Percentiles rank a stretch among this genome's conserved stretches.
These are phyloP conservation scores for Farysia itapuensis DNA, from an alignment of 1,284 basidiomycete species.

Conservation along the genomic window DNA sequence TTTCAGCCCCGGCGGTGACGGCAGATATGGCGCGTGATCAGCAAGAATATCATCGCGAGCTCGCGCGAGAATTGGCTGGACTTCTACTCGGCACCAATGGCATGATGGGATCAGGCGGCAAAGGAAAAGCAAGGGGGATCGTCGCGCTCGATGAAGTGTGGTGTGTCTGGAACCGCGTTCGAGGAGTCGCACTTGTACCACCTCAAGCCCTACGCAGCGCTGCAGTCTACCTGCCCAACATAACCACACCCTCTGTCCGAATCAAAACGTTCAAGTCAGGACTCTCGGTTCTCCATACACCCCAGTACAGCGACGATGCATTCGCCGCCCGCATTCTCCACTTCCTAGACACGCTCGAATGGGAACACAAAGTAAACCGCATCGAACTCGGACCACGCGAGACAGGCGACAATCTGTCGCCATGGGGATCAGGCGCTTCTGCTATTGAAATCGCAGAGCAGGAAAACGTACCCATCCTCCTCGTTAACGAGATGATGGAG, in stretches of 20 bases:
- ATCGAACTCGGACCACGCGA: conserved; percentile 4
- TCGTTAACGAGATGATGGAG: conserved; percentile 50
- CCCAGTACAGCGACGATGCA: conserved; percentile 61
- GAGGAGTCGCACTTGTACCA: conserved; percentile 83
- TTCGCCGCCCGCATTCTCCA: conserved; percentile 40
- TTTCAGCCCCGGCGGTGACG: conserved; percentile 80
- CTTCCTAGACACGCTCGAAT: conserved; percentile 34
- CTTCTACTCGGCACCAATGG: conserved; percentile 68
- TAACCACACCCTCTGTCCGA: conserved; percentile 72
- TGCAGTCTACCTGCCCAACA: conserved; percentile 69
- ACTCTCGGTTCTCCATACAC: conserved; percentile 80
- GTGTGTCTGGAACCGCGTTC: conserved; percentile 94
- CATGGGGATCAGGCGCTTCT: conserved; percentile 33
- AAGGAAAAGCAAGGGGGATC: conserved; percentile 61
- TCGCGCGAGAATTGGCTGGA: conserved; percentile 79
- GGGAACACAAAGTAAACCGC: conserved; percentile 27
- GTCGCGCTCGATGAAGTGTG: conserved; percentile 91
- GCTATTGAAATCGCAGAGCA: conserved; percentile 43
- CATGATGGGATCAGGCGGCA: conserved; percentile 46
- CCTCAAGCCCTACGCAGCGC: conserved; percentile 79
- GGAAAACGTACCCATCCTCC: conserved; percentile 41
- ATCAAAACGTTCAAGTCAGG: conserved; percentile 73
- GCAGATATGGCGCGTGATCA: conserved; percentile 87
- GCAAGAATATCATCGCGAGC: conserved; percentile 74
- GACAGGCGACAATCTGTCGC: conserved; percentile 20